A percentile compares a stretch with the other conserved stretches of the same genome.
These are phyloP conservation scores for Corymbia citriodora DNA, from an alignment of 441 rosid genomes.

Conservation along the genomic window DNA sequence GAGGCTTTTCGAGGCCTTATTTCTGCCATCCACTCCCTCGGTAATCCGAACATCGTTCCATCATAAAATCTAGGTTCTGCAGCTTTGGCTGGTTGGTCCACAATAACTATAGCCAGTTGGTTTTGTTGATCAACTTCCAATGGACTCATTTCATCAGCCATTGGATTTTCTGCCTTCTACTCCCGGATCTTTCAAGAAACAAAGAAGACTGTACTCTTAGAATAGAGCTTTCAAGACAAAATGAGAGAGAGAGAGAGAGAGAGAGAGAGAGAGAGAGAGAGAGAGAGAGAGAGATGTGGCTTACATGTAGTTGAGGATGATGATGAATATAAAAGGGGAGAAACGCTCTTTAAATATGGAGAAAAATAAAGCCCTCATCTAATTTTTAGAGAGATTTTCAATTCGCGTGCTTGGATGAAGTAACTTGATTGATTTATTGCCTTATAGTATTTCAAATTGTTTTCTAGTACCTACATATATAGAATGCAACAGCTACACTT, in stretches of 20 bases:
- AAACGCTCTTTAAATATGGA: neutral
- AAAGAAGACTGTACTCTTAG: neutral
- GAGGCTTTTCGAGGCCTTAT: neutral
- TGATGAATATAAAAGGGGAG: neutral
- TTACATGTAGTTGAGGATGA: neutral
- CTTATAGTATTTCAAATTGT: neutral
- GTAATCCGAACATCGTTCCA: neutral
- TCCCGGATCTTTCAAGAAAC: neutral
- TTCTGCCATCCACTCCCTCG: neutral
- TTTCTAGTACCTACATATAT: neutral
- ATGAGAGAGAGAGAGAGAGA: neutral
- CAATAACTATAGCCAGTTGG: neutral
- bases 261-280: neutral
- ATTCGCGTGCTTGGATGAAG: neutral
- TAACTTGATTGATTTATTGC: neutral
- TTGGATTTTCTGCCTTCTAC: neutral
- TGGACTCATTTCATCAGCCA: neutral
- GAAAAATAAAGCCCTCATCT: neutral
- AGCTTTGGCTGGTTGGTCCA: neutral
- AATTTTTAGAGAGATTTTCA: no score
- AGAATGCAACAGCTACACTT: neutral
- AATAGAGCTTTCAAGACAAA: neutral
- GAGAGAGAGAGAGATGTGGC: neutral
- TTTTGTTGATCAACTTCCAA: neutral
- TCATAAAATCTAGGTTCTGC: neutral